Base-by-base conservation (phyloP, 2,329 filamentous ascomycete genomes). In the Leptographium radiaticola region DNA sequence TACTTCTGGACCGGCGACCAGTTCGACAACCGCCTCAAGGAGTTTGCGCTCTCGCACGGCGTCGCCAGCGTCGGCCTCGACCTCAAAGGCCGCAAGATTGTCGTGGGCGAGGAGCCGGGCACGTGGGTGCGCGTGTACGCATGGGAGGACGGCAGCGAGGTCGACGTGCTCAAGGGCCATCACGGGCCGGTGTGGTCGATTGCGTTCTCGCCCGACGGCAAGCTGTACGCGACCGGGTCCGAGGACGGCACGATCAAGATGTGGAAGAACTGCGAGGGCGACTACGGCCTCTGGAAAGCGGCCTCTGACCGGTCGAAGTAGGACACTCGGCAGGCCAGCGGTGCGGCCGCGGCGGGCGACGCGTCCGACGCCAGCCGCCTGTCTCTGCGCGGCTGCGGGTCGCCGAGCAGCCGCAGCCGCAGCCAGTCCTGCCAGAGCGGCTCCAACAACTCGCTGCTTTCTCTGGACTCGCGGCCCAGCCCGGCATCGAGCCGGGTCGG, bases 171-270 rank as follows among this genome's bases (percentile, higher is more conserved):
- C 71, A 96, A 96, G 70, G 93, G 93, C 30, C 93, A 98, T 62
- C 93, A 98, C 64, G 93, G 93, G 2, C 91, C 91, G 1, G 93
- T 98, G 58, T 98, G 93, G 93, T 95, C 89, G 7, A 83, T 94
- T 56, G 85, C 86, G 54, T 98, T 95, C 69, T 93, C 90, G 0
- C 93, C 93, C 0, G 93, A 98, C 64, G 90, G 90, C 48, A 96
- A 95, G 66, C 74, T 98, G 9, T 98, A 97, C 65, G 93, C 90
- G 1, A 98, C 93, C 1, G 93, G 88, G 34, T 96, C 90, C 49
- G 93, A 98, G 66, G 93, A 98, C 63, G 93, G 93, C 43, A 98
- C 93, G 0, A 94, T 98, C 68, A 98, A 98, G 71, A 75, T 98
- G 74, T 84, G 81, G 81, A 84, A 84, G 70, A 84, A 84, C 59